phyloP scores from a whole-genome alignment of 805 yeast genomes.

The Candida mattraensis region DNA sequence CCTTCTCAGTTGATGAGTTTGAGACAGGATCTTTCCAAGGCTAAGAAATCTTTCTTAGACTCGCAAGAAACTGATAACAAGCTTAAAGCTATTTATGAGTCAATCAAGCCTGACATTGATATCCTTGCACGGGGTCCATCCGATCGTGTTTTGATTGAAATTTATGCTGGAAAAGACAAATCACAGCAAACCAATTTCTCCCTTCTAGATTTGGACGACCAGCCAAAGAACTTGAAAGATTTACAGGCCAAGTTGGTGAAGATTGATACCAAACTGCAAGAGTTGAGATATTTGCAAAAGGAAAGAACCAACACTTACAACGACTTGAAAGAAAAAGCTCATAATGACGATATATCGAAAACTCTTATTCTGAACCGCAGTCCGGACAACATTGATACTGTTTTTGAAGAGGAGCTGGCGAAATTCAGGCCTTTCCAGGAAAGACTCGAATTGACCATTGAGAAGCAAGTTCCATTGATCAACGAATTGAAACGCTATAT shows the following conservation, averaged over 20 bases:
- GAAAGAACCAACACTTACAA: slow-evolving; percentile 62
- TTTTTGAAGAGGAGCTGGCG: slow-evolving; percentile 70
- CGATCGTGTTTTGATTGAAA: slow-evolving; percentile 39
- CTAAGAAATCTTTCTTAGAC: slow-evolving; percentile 59
- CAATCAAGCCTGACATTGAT: slow-evolving; percentile 41
- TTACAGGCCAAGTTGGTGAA: slow-evolving; percentile 41
- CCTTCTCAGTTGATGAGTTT: slow-evolving; percentile 17
- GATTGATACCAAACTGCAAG: slow-evolving; percentile 58
- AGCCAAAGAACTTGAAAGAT: slow-evolving; percentile 22
- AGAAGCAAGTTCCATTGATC: slow-evolving; percentile 57
- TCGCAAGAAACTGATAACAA: slow-evolving; percentile 61
- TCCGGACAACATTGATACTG: slow-evolving; percentile 43
- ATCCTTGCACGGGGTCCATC: slow-evolving; percentile 45
- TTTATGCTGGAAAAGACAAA: slow-evolving; percentile 28
- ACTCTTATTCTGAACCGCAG: slow-evolving; percentile 57
- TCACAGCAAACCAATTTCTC: slow-evolving; percentile 26
- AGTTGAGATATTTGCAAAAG: slow-evolving; percentile 58
- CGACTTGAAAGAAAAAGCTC: slow-evolving; percentile 68
- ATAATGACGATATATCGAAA: slow-evolving; percentile 81
- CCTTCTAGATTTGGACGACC: slow-evolving; percentile 69
- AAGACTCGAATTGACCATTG: slow-evolving; percentile 67
- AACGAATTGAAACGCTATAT: slow-evolving; percentile 42
- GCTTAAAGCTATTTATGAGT: slow-evolving; percentile 47
- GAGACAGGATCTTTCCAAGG: slow-evolving; percentile 36
- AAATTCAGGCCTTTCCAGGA: slow-evolving; percentile 72